phyloP scores from a whole-genome alignment of 371 early-diverging fungal genomes.

The Rhizopus sp. region DNA sequence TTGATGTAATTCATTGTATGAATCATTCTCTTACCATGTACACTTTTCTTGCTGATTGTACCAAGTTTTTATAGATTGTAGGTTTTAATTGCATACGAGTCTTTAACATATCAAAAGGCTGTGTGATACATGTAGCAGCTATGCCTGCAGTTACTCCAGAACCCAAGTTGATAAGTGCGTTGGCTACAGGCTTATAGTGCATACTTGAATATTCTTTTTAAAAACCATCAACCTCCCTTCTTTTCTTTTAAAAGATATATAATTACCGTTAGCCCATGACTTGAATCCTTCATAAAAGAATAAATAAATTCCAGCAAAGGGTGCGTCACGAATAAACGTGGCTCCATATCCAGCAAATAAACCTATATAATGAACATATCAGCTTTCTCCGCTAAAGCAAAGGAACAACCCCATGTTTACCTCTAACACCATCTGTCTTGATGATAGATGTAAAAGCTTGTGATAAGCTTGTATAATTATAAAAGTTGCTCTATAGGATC shows the following conservation, averaged over 20 bases:
- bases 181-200: slow-evolving; percentile 29
- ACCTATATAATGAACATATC: slow-evolving; percentile 39
- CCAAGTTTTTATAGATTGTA: slow-evolving; percentile 62
- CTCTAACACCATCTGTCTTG: slow-evolving; percentile 58
- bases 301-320: slow-evolving; percentile 94
- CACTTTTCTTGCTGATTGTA: slow-evolving; percentile 67
- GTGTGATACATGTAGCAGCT: slow-evolving; percentile 80
- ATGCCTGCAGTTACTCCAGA: slow-evolving; percentile 71
- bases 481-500: slow-evolving; percentile 71
- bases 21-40: slow-evolving; percentile 47
- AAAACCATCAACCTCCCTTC: background rate
- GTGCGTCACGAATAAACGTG: slow-evolving; percentile 93
- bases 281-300: slow-evolving; percentile 87
- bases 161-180: slow-evolving; percentile 44
- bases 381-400: background rate
- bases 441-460: slow-evolving; percentile 68
- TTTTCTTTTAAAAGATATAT: background rate
- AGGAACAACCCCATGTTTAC: slow-evolving; percentile 20
- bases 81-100: slow-evolving; percentile 93
- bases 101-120: slow-evolving; percentile 94
- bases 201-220: slow-evolving; percentile 16
- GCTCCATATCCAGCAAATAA: slow-evolving; percentile 91
- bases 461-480: slow-evolving; percentile 71
- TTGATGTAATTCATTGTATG: background rate
- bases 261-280: slow-evolving; percentile 46